Base-by-base conservation (phyloP, 2,329 filamentous ascomycete species). In the Ascochyta rabiei region DNA sequence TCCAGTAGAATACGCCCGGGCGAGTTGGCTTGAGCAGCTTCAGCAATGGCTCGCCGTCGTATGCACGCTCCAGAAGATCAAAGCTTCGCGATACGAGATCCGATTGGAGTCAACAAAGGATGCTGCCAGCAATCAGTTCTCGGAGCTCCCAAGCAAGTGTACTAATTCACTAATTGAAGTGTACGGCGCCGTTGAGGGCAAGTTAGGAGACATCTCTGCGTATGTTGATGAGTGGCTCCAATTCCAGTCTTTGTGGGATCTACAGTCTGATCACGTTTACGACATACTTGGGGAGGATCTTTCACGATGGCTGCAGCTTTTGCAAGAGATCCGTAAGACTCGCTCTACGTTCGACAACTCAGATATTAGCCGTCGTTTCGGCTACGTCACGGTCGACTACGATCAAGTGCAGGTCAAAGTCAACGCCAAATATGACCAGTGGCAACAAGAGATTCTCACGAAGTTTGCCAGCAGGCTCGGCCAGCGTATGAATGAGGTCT, bases 181-280 rank as follows among this genome's bases (percentile, higher is more conserved):
- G 0, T 97, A 98, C 72, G 83, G 83, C 30, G 87, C 89, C 0
- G 85, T 99, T 9, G 93, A 98, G 75, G 86, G 85, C 61, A 96
- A 95, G 76, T 79, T 99, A 4, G 81, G 83, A 15, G 87, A 89
- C 38, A 91, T 98, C 28, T 86, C 89, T 33, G 82, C 82, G 4
- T 99, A 99, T 65, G 91, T 99, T 9, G 92, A 97, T 72, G 96
- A 98, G 76, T 99, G 95, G 95, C 82, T 99, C 40, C 95, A 97
- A 67, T 99, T 98, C 77, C 95, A 99, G 76, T 98, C 93, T 6
- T 83, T 99, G 0, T 99, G 95, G 95, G 95, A 99, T 79, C 82
- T 99, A 53, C 93, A 96, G 73, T 91, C 93, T 2, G 93, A 97
- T 61, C 91, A 97, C 64, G 92, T 99, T 1, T 96, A 97, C 69